phyloP scores from a whole-genome alignment of 2,329 filamentous ascomycete species.

The Ophiognomonia clavigignenti-juglandacearum region DNA sequence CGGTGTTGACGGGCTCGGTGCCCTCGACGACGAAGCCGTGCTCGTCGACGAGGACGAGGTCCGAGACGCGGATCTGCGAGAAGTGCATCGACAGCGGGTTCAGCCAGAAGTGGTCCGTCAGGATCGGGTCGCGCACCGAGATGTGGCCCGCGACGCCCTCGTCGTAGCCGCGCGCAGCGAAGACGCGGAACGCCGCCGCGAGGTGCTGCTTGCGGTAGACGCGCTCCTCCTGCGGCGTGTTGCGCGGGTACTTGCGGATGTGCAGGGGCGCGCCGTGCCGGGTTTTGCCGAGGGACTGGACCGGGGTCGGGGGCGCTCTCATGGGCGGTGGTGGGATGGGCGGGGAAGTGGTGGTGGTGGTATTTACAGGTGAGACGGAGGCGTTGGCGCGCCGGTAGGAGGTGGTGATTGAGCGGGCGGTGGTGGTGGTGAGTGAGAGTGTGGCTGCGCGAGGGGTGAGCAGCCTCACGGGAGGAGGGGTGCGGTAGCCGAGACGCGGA shows the following conservation, averaged over 20 bases:
- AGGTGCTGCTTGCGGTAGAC: constrained; percentile 53
- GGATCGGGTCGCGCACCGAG: constrained; percentile 18
- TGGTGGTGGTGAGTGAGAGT: too few species aligned
- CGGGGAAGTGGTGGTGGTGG: not conserved
- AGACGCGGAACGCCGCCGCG: constrained; percentile 55
- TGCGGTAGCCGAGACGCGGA: too few species aligned
- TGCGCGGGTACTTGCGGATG: constrained; percentile 44
- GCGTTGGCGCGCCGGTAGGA: constrained; percentile 1
- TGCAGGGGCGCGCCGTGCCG: constrained; percentile 8
- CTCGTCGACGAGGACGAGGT: constrained; percentile 63
- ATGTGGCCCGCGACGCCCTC: constrained; percentile 62
- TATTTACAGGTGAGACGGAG: constrained; percentile 1
- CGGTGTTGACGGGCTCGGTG: constrained; percentile 61
- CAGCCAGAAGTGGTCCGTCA: constrained; percentile 21
- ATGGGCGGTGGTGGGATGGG: not conserved
- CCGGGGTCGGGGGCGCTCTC: constrained; percentile 11
- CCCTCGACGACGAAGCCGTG: constrained; percentile 59
- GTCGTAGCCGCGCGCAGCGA: constrained; percentile 53
- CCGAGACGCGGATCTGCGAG: constrained; percentile 57
- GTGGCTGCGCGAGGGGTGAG: too few species aligned
- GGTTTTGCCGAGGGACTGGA: constrained; percentile 15
- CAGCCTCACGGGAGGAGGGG: too few species aligned
- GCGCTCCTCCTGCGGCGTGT: constrained; percentile 48
- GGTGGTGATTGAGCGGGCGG: not conserved
- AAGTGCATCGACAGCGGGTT: constrained; percentile 64